Conservation (phyloP, 1,284 basidiomycete species). For the Tilletia caries region DNA sequence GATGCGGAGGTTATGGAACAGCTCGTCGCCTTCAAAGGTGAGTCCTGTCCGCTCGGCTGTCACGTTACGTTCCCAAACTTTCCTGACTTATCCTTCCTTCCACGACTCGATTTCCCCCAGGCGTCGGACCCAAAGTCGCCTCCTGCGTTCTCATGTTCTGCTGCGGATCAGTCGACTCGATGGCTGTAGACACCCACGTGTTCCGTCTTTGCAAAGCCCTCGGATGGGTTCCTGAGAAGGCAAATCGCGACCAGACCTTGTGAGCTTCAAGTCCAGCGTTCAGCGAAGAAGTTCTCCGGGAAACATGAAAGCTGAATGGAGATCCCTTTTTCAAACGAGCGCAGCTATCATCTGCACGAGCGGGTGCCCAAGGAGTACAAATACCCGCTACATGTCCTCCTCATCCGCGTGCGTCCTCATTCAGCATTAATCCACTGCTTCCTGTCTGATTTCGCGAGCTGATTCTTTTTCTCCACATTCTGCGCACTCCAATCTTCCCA, state of each 20-base stretch:
- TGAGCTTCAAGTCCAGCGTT: not conserved
- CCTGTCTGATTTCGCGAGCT: not conserved
- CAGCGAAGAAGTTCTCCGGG: not conserved
- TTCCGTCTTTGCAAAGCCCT: constrained; percentile 63
- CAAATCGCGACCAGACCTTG: constrained; percentile 60
- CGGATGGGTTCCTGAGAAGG: constrained; percentile 68
- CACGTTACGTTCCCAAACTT: too few relatives aligned
- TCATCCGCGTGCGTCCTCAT: constrained; percentile 49
- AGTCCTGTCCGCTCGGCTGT: too few relatives aligned
- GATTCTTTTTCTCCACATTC: not conserved
- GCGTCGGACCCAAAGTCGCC: constrained; percentile 75
- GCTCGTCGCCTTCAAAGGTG: constrained; percentile 32
- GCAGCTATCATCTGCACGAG: constrained; percentile 65
- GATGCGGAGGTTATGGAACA: constrained; percentile 68
- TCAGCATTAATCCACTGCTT: not conserved
- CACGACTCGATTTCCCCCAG: constrained; percentile 37
- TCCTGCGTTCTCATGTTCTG: constrained; percentile 75
- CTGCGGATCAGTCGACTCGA: constrained; percentile 64
- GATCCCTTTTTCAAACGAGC: not conserved
- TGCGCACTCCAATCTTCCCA: constrained; percentile 50
- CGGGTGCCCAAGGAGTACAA: constrained; percentile 66
- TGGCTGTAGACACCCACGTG: constrained; percentile 72
- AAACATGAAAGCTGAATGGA: not conserved
- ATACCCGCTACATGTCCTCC: constrained; percentile 68
- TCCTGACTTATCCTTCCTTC: not conserved